A percentile compares a stretch with the other conserved stretches of the same genome.
These are phyloP conservation scores for Hymenoscyphus scutula DNA, from an alignment of 2,329 filamentous ascomycete genomes.

Conservation along the genomic window DNA sequence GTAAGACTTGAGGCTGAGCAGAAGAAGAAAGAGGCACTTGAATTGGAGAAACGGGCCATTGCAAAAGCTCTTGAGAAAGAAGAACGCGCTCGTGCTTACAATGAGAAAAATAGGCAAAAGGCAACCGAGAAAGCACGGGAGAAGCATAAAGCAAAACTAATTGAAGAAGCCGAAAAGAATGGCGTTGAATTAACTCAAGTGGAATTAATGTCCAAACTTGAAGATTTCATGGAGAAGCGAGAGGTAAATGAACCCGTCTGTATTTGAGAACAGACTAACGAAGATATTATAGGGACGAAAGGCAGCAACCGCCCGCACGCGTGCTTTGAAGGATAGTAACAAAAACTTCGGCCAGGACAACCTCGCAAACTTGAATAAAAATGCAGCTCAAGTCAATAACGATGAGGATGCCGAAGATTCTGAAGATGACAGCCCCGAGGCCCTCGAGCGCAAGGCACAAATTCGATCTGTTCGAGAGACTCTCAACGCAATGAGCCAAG, in stretches of 20 bases:
- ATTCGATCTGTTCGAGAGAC: not conserved
- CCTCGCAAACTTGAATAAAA: too few species aligned
- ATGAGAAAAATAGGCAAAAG: too few species aligned
- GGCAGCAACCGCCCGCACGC: too few species aligned
- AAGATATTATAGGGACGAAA: not conserved
- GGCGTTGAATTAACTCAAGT: constrained; percentile 14
- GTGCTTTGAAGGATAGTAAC: too few species aligned
- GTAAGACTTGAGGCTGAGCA: not conserved
- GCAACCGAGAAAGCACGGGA: too few species aligned
- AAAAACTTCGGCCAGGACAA: not conserved
- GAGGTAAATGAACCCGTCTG: constrained; percentile 14
- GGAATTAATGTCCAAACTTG: constrained; percentile 16
- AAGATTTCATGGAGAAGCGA: constrained; percentile 21
- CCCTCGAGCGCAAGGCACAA: not conserved
- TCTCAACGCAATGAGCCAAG: not conserved
- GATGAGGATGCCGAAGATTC: not conserved
- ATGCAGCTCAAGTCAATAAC: not conserved
- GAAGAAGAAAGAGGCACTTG: not conserved
- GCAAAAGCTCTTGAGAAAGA: not conserved
- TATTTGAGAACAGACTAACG: not conserved
- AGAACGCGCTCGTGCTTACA: too few species aligned
- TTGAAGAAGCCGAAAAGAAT: constrained; percentile 13
- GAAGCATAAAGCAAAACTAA: constrained; percentile 15
- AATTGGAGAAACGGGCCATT: not conserved
- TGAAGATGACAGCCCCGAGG: not conserved